Conservation (phyloP, 2,329 filamentous ascomycete genomes). For the Metarhizium sp. region DNA sequence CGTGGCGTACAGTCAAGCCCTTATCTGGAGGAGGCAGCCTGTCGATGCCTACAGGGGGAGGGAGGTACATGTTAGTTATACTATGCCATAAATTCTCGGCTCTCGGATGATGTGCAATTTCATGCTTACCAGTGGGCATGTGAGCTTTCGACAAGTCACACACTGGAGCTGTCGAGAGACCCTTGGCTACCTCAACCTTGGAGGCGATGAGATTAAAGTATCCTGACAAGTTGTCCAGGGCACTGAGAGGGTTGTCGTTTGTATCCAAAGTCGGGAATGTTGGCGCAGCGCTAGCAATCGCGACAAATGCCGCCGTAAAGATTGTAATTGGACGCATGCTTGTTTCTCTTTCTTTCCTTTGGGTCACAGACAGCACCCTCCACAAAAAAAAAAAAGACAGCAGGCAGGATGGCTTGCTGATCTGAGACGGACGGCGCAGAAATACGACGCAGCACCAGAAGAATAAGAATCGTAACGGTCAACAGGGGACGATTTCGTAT, state of each 20-base stretch:
- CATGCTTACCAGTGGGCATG: conserved; percentile 37
- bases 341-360: conserved; percentile 5
- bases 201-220: conserved; percentile 52
- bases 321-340: conserved; percentile 43
- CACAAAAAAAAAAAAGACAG: background rate
- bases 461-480: background rate
- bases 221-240: conserved; percentile 39
- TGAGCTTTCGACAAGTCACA: conserved; percentile 46
- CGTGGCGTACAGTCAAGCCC: conserved; percentile 60
- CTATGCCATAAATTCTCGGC: background rate
- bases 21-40: conserved; percentile 50
- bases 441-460: background rate
- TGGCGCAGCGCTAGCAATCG: conserved; percentile 38
- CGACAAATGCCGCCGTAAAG: conserved; percentile 33
- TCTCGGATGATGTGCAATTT: background rate
- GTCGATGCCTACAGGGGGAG: conserved; percentile 33
- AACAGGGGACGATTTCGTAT: background rate
- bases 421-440: background rate
- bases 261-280: conserved; percentile 26
- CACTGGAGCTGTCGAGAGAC: conserved; percentile 28
- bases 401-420: background rate
- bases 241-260: conserved; percentile 27
- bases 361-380: too few species aligned
- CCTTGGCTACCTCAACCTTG: conserved; percentile 41
- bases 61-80: background rate